Conservation (phyloP, 345 rosid genomes). For the Eutrema yunnanense region DNA sequence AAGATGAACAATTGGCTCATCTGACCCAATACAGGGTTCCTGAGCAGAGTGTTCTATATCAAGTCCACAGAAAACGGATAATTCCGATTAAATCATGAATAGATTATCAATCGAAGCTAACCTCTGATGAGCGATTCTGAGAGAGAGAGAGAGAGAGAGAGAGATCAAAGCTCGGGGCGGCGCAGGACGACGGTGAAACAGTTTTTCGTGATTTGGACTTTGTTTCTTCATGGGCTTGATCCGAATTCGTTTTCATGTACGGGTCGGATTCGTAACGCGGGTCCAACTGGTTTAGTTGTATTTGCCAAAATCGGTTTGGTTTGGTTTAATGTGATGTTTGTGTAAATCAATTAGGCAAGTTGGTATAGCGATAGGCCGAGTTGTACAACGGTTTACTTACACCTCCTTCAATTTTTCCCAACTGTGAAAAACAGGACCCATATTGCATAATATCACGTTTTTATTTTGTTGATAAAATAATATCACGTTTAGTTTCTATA, state of each 20-base stretch:
- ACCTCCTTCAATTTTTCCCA: not conserved
- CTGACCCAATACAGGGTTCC: not conserved
- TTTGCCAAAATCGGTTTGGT: not conserved
- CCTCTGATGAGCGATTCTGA: conserved; percentile 4
- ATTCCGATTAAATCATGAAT: not conserved
- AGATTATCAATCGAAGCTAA: not conserved
- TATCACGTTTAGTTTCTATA: not conserved
- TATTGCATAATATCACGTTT: not conserved
- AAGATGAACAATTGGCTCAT: not conserved
- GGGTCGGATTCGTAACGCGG: not conserved
- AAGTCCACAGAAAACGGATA: not conserved
- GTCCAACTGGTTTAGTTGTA: not conserved
- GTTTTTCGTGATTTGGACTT: not conserved
- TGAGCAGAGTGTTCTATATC: not conserved
- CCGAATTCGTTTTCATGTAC: not conserved
- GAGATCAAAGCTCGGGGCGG: not conserved
- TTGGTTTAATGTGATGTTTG: not conserved
- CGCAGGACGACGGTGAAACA: not conserved
- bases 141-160: conserved; percentile 7
- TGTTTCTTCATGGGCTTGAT: not conserved
- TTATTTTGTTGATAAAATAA: too few relatives aligned
- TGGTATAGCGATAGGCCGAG: not conserved
- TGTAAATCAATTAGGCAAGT: not conserved
- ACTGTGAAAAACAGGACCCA: not conserved
- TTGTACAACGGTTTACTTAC: not conserved